Conservation (phyloP, 2,329 filamentous ascomycete genomes). For the Aureobasidium melanogenum region DNA sequence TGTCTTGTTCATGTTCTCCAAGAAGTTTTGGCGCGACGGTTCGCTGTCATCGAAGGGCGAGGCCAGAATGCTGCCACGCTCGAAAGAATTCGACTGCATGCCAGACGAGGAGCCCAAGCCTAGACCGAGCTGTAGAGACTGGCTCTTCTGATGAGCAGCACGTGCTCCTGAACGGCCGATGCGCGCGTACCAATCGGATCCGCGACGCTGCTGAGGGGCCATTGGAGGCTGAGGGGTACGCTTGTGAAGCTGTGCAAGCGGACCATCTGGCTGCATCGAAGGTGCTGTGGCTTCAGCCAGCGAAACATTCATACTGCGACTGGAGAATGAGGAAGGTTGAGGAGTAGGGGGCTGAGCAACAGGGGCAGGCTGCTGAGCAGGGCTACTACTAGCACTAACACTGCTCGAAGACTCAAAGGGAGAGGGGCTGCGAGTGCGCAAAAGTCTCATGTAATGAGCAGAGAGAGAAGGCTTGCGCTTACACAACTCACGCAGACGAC, state of each 20-base stretch:
- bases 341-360: neutral
- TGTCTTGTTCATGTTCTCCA: conserved; percentile 26
- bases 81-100: conserved; percentile 11
- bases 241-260: conserved; percentile 33
- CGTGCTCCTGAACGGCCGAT: conserved; percentile 38
- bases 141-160: conserved; percentile 43
- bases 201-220: conserved; percentile 19
- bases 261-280: conserved; percentile 43
- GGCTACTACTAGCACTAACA: conserved; percentile 15
- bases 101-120: conserved; percentile 26
- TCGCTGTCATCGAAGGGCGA: conserved; percentile 33
- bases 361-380: neutral
- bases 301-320: conserved; percentile 42
- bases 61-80: conserved; percentile 24
- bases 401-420: conserved; percentile 38
- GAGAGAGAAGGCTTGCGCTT: conserved; percentile 53
- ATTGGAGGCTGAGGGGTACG: conserved; percentile 29
- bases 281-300: conserved; percentile 42
- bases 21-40: conserved; percentile 21
- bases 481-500: conserved; percentile 50
- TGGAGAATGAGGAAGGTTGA: conserved; percentile 32
- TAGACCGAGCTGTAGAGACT: conserved; percentile 40
- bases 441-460: conserved; percentile 55
- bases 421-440: conserved; percentile 52
- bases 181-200: conserved; percentile 33